A percentile compares a stretch with the other conserved stretches of the same genome.
phyloP scores from a whole-genome alignment of 192 early-diverging fungal genomes.

The Coemansia sp. region DNA sequence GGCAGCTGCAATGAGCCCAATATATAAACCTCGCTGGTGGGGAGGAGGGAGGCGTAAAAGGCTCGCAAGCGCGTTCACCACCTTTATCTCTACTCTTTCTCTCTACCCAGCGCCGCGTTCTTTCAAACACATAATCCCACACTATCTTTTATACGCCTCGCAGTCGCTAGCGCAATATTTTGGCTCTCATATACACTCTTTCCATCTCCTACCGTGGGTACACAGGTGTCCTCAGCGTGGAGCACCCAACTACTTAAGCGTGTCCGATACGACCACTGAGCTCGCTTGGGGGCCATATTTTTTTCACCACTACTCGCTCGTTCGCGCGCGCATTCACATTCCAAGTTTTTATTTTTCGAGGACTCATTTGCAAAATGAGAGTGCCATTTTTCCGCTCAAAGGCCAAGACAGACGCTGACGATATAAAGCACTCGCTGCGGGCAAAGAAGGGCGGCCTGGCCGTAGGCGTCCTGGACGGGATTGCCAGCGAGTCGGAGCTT shows the following conservation, averaged over 20 bases:
- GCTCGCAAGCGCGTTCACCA: neutral
- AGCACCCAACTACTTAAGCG: neutral
- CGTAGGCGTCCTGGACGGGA: conserved; percentile 3
- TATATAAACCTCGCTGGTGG: neutral
- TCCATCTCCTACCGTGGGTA: neutral
- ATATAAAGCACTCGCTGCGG: neutral
- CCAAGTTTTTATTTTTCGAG: neutral
- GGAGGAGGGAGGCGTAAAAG: neutral
- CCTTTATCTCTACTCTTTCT: neutral
- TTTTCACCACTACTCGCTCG: neutral
- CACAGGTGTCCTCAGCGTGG: neutral
- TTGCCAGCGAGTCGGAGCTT: conserved; percentile 22
- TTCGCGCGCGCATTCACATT: neutral
- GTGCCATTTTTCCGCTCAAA: conserved; percentile 46
- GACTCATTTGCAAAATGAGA: conserved; percentile 16
- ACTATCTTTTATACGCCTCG: neutral
- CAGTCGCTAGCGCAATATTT: neutral
- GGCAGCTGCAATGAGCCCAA: neutral
- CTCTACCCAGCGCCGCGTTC: neutral
- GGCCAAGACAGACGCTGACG: neutral
- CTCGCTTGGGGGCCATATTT: neutral
- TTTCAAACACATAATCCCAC: conserved; percentile 2
- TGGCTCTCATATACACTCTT: conserved; percentile 2
- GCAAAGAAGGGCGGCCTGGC: conserved; percentile 4
- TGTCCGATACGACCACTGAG: neutral